Base-by-base conservation (phyloP, 139 green algal genomes). In the Chlorella sp. region DNA sequence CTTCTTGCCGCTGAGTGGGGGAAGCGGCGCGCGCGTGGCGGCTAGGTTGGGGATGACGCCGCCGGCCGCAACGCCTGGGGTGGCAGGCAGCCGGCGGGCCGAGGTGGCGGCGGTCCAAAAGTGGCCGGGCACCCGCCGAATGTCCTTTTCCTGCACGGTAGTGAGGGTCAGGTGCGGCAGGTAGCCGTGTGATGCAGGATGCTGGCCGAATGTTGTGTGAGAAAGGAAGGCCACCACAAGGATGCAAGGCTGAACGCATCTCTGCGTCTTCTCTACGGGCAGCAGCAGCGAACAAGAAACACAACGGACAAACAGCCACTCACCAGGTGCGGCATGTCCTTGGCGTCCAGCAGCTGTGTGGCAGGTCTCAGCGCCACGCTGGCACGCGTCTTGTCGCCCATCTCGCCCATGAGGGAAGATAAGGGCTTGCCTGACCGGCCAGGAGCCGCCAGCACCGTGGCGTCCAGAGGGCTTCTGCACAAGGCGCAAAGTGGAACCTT, bases 291-390 rank as follows among this genome's bases (percentile, higher is more conserved):
- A n/a, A n/a, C n/a, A n/a, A n/a, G n/a, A n/a, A n/a, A n/a, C n/a
- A n/a, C n/a, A n/a, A n/a, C n/a, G n/a, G n/a, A n/a, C n/a, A n/a
- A n/a, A n/a, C n/a, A n/a, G n/a, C 27, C 14, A 31, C 59, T 30
- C 63, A 75, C 83, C 73, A 74, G 73, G 27, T 62, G 62, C 4
- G 87, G 87, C 71, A 93, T 76, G 30, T 92, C 62, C 2, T 79
- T 59, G 29, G 74, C 67, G 33, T 86, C 76, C 77, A 93, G 33
- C 17, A 92, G 83, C 34, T 77, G 35, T 14, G 85, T 70, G 0
- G 35, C 34, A 4, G 62, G 59, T 32, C 74, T 26, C 0, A 51
- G 35, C 17, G 60, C 49, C 22, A 72, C 67, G 1, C 67, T 55
- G 32, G 77, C 81, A 62, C 74, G 35, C 14, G 83, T 78, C 30